Evolutionary conservation across 768 basidiomycete species (phyloP).

Genomic region (Suillus occidentalis): DNA sequence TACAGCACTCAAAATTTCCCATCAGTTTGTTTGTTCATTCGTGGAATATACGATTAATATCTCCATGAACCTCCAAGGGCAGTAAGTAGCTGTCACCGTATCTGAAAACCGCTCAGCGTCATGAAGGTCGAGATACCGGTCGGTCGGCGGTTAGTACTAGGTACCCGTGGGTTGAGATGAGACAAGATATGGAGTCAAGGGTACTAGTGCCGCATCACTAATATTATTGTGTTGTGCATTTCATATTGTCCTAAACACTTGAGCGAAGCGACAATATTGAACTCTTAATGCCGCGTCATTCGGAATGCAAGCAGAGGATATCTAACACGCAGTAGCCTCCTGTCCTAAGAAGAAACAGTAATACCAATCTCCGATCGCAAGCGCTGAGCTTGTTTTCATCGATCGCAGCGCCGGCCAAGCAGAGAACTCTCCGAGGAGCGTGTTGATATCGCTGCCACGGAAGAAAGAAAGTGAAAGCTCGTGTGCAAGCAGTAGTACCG

Average conservation of each 20-base stretch:
- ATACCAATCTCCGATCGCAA: constrained; percentile 14
- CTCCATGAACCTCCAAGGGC: neutral
- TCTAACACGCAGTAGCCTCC: constrained; percentile 13
- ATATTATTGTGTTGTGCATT: neutral
- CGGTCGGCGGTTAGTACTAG: neutral
- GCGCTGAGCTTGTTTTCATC: constrained; percentile 9
- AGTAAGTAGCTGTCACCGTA: too few species aligned
- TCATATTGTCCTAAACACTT: neutral
- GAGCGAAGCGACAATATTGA: neutral
- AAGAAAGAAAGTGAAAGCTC: neutral
- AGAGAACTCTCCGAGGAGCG: constrained; percentile 15
- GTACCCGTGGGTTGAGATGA: neutral
- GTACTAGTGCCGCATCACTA: neutral
- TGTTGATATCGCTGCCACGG: neutral
- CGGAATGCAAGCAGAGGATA: neutral
- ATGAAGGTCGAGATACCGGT: neutral
- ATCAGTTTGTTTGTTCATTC: constrained; percentile 15
- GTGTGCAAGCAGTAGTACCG: neutral
- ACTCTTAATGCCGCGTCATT: neutral
- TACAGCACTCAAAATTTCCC: constrained; percentile 5
- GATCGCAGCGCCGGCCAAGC: constrained; percentile 8
- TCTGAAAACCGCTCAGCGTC: neutral
- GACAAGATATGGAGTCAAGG: neutral
- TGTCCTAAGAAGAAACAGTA: constrained; percentile 5
- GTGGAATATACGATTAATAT: neutral